Base-by-base conservation (phyloP, 2,329 filamentous ascomycete genomes). In the Phyllosticta paracitricarpa region DNA sequence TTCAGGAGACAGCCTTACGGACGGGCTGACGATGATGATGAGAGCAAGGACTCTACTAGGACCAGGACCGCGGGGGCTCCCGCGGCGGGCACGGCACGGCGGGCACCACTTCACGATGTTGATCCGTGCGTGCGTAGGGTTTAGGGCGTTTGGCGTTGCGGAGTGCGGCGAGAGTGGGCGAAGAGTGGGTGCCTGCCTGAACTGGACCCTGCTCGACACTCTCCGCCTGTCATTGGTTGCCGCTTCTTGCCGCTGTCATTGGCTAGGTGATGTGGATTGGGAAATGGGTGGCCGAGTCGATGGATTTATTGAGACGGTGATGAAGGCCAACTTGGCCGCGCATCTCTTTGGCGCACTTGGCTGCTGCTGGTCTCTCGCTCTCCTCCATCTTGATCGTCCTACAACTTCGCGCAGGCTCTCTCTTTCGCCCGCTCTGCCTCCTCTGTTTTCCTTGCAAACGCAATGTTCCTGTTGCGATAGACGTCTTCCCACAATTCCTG, bases 391-490 rank as follows among this genome's bases (percentile, higher is more conserved):
- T 22, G 19, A 17, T 10, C 24, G 58, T 59, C 48, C 14, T 40
- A 35, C 48, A 17, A 6, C 56, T 51, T 30, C n/a, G 24, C 35
- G 14, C 33, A 9, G 8, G 52, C 48, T n/a, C 48, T 22, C 52
- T n/a, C 28, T 9, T 56, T 57, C 51, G 25, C 55, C 59, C 61
- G 51, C 22, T 51, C 56, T 35, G 40, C 24, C 30, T 30, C 61
- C 53, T 62, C 54, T 8, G 56, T 54, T 30, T 24, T 24, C 51
- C 56, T 10, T 55, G 63, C 61, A 61, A 69, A 69, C 9, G 62
- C 63, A 56, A 57, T 62, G 59, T 72, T 69, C 56, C 69, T 63
- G 64, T 70, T 67, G 55, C 58, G 61, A 61, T 72, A 72, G 55
- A 67, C 65, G 22, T 64, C 60, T 33, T 61, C 64, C 70, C 70